A percentile compares a stretch with the other conserved stretches of the same genome.
Conservation (phyloP, 306 rosid genomes). For the Acacia acuminata region DNA sequence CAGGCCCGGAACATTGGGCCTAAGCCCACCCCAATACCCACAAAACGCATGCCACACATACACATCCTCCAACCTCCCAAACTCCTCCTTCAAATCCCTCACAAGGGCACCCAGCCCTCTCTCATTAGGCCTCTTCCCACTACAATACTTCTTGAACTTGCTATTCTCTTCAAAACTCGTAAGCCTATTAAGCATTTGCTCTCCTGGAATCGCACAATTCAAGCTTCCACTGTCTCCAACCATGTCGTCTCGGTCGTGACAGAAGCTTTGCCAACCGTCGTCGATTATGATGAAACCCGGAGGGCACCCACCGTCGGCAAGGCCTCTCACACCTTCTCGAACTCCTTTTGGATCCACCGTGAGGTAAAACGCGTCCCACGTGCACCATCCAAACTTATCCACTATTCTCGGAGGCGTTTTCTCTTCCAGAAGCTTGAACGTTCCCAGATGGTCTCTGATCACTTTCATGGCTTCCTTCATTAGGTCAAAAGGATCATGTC, state of each 20-base stretch:
- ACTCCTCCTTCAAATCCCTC: slow-evolving; percentile 66
- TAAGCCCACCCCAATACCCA: slow-evolving; percentile 81
- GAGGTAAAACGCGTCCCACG: slow-evolving; percentile 84
- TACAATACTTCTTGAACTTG: slow-evolving; percentile 48
- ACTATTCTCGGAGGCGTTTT: slow-evolving; percentile 54
- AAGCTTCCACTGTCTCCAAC: slow-evolving; percentile 34
- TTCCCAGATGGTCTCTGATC: slow-evolving; percentile 51
- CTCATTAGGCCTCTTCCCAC: background rate
- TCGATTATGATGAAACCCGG: slow-evolving; percentile 63
- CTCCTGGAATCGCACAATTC: slow-evolving; percentile 46
- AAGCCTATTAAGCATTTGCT: slow-evolving; percentile 61
- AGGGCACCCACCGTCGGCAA: slow-evolving; percentile 68
- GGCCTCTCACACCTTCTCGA: slow-evolving; percentile 50
- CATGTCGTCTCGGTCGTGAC: slow-evolving; percentile 43
- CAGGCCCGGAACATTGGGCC: slow-evolving; percentile 46
- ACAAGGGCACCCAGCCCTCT: slow-evolving; percentile 61
- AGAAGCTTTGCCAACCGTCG: slow-evolving; percentile 75
- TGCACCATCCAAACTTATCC: slow-evolving; percentile 83
- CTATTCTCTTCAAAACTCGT: slow-evolving; percentile 54
- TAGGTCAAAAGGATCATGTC: slow-evolving; percentile 52
- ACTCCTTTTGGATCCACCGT: slow-evolving; percentile 61
- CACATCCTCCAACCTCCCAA: slow-evolving; percentile 50
- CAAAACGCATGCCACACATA: slow-evolving; percentile 80
- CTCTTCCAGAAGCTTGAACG: slow-evolving; percentile 61
- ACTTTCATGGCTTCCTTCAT: slow-evolving; percentile 51